Base-by-base conservation (phyloP, 805 yeast species). In the Kodamaea nitidulidarum region DNA sequence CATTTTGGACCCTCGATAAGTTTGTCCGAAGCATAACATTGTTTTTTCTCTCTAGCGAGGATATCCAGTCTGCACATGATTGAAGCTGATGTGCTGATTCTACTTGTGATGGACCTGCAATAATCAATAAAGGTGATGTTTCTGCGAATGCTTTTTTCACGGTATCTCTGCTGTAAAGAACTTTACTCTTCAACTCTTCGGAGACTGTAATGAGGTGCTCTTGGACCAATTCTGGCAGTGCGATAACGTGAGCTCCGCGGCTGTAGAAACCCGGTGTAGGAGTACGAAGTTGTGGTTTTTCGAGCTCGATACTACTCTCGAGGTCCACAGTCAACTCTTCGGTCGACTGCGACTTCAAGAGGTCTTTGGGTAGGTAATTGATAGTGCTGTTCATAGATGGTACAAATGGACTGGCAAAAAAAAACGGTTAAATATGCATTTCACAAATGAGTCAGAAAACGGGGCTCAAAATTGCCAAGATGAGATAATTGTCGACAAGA, bases 181-280 rank as follows among this genome's bases (percentile, higher is more conserved):
- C 60, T 39, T 63, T 60, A 8, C 41, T 25, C 24, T 59, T 50
- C 15, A 64, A 45, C 2, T 36, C 35, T 8, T 55, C 56, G 21
- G 62, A 47, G 4, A 60, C 52, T 3, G 75, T 75, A 35, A 55
- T 62, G 21, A 71, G 42, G 33, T 57, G 57, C 35, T 61, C 60
- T 41, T 70, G 75, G 6, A 69, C 54, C 7, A 70, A 65, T 41
- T 69, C 73, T 0, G 76, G 75, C 44, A 64, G 71, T 3, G 71
- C 65, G 15, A 69, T 57, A 1, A 67, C 59, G 28, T 59, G 54
- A 16, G 61, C 60, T 7, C 70, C 70, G n/a, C 30, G 30, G 24
- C 37, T 31, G 29, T 15, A 38, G 32, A 32, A 38, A 18, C 21
- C 33, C n/a, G n/a, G n/a, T 26, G 21, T 3, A 17, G 32, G 9